Evolutionary conservation across 306 rosid species (phyloP), one percentile per base, ranked within the genome.

Genomic region (Ormosia emarginata): DNA sequence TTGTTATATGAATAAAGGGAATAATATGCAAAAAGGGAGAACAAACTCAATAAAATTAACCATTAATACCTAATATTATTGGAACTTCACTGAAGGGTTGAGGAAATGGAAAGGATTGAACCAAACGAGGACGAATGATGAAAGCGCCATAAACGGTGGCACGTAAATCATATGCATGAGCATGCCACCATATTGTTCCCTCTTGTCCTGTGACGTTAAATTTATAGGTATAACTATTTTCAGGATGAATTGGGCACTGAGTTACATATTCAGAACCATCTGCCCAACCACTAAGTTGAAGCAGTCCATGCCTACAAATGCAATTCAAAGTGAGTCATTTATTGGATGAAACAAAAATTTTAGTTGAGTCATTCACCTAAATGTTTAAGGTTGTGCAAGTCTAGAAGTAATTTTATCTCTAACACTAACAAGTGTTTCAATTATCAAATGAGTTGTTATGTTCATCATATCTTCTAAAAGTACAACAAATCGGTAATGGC

Each of bases 111-210:
- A 67, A 24, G 24, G 24, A 82, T 6, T 0, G 58, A 30, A 65
- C 72, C 0, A 18, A 39, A 53, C 74, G 80, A 0, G 94, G 94
- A 6, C 10, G 84, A 75, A 92, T 83, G 55, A 92, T 67, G 66
- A 92, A 87, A 3, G 91, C 92, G 3, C 94, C 92, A 14, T 90
- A 57, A 58, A 92, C 89, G 0, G 93, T 92, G 49, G 94, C 90
- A 0, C 94, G 94, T 34, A 92, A 83, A 86, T 77, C 65, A 1
- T 83, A 79, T 0, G 83, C 34, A 37, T 92, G 97, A 1, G 97
- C 91, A 64, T 90, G 97, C 97, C 97, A 92, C 90, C 92, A 92
- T 3, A 90, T 78, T 2, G 94, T 90, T n/a, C 97, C 97, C 34
- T 92, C 94, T 71, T 92, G 91, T 61, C 78, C 65, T n/a, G 75